A percentile compares a stretch with the other conserved stretches of the same genome.
phyloP scores from a whole-genome alignment of 192 early-diverging fungal genomes.

The Gonapodya prolifera region DNA sequence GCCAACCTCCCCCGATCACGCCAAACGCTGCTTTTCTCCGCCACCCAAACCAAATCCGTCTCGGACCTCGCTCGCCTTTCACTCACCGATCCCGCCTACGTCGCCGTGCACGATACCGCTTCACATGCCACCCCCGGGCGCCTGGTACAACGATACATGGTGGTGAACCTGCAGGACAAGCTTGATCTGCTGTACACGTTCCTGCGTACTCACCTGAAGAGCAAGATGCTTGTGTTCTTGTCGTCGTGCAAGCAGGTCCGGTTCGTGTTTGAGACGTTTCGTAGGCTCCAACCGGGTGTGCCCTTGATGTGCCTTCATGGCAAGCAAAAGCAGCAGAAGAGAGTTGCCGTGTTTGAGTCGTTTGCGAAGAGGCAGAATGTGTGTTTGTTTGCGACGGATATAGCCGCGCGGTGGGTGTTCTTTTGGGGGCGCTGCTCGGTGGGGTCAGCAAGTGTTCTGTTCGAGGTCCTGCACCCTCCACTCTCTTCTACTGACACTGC shows the following conservation, averaged over 20 bases:
- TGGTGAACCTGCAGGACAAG: constrained; percentile 72
- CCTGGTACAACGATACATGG: constrained; percentile 77
- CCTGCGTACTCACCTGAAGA: constrained; percentile 78
- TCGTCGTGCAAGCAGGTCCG: constrained; percentile 93
- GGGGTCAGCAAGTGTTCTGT: not conserved
- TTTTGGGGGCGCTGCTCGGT: not conserved
- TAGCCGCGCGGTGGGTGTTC: constrained; percentile 60
- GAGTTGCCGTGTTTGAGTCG: constrained; percentile 85
- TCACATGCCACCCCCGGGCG: constrained; percentile 67
- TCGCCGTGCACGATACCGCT: constrained; percentile 81
- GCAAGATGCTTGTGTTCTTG: constrained; percentile 83
- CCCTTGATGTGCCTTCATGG: constrained; percentile 86
- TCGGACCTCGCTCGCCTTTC: constrained; percentile 85
- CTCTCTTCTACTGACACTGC: too few relatives aligned
- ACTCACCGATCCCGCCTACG: constrained; percentile 69
- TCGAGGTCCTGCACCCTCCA: not conserved
- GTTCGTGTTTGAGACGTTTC: constrained; percentile 89
- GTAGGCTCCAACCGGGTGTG: constrained; percentile 86
- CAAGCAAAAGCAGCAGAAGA: constrained; percentile 90
- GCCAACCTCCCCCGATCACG: constrained; percentile 69
- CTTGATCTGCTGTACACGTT: constrained; percentile 95
- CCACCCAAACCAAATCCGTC: constrained; percentile 94
- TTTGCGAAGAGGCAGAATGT: constrained; percentile 67
- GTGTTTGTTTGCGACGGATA: constrained; percentile 84
- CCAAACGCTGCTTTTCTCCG: constrained; percentile 92